A percentile compares a stretch with the other conserved stretches of the same genome.
Conservation (phyloP, 805 yeast genomes). For the Wickerhamiella dianesei region DNA sequence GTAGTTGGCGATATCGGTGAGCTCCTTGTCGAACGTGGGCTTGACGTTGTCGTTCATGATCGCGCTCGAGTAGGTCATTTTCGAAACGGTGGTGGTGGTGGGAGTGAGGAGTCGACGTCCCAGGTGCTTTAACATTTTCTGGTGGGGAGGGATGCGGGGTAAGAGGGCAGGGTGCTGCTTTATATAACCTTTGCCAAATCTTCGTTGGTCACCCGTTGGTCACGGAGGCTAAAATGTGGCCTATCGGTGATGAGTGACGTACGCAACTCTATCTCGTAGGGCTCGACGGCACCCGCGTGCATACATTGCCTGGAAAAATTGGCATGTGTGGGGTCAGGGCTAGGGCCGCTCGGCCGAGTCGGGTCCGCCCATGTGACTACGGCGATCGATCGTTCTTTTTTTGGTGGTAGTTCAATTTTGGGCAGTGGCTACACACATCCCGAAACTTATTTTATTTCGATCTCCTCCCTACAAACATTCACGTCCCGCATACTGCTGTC, state of each 20-base stretch:
- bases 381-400: no score
- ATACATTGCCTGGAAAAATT: no score
- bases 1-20: slow-evolving; percentile 37
- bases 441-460: no score
- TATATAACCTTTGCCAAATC: neutral
- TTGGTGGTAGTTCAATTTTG: no score
- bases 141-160: neutral
- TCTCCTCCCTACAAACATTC: no score
- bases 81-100: neutral
- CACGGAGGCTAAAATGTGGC: neutral
- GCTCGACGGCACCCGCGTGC: no score
- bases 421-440: no score
- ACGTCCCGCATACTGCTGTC: no score
- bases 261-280: no score
- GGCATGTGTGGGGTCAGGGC: neutral
- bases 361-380: neutral
- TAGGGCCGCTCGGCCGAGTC: neutral
- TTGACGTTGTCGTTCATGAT: slow-evolving; percentile 35
- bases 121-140: neutral
- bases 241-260: neutral
- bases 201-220: neutral
- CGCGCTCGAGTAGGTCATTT: slow-evolving; percentile 5
- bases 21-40: slow-evolving; percentile 38
- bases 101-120: neutral
- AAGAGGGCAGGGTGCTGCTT: neutral